Conservation (phyloP, 495 filamentous ascomycete genomes). For the Aspergillus campestris region DNA sequence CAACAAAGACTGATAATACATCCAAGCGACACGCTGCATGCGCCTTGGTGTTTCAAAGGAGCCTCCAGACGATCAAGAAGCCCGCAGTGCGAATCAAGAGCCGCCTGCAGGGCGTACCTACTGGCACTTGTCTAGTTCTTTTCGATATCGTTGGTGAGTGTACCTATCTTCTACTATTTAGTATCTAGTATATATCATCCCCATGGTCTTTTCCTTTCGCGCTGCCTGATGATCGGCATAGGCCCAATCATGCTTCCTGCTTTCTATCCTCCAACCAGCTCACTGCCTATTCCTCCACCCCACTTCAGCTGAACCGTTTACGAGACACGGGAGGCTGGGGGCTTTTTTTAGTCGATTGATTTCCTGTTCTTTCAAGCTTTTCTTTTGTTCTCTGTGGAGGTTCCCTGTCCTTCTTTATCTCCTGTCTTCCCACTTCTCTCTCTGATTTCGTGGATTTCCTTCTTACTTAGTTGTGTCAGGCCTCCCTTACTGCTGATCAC, state of each 20-base stretch:
- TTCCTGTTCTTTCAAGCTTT: constrained; percentile 2
- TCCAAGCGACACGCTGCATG: too few species aligned
- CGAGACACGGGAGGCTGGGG: not conserved
- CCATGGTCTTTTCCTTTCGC: too few species aligned
- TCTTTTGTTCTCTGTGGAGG: constrained; percentile 5
- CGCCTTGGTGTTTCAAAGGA: too few species aligned
- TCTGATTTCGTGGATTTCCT: not conserved
- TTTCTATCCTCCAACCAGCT: constrained; percentile 10
- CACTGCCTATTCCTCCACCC: constrained; percentile 7
- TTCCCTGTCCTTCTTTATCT: constrained; percentile 8
- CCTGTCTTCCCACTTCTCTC: constrained; percentile 4
- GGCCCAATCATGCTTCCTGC: not conserved
- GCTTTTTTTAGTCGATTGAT: not conserved
- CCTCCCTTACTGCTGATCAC: not conserved
- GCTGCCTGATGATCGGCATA: not conserved
- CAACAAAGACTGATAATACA: not conserved
- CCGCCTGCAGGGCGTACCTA: too few species aligned
- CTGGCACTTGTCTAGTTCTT: too few species aligned
- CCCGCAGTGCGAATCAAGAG: too few species aligned
- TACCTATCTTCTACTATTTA: too few species aligned
- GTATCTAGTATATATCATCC: too few species aligned
- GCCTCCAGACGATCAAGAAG: too few species aligned
- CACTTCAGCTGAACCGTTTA: constrained; percentile 11
- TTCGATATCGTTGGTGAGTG: too few species aligned
- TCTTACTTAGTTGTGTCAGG: not conserved